Evolutionary conservation across 2,329 filamentous ascomycete genomes (phyloP).

Genomic region (Ploettnerulaceae sp.): DNA sequence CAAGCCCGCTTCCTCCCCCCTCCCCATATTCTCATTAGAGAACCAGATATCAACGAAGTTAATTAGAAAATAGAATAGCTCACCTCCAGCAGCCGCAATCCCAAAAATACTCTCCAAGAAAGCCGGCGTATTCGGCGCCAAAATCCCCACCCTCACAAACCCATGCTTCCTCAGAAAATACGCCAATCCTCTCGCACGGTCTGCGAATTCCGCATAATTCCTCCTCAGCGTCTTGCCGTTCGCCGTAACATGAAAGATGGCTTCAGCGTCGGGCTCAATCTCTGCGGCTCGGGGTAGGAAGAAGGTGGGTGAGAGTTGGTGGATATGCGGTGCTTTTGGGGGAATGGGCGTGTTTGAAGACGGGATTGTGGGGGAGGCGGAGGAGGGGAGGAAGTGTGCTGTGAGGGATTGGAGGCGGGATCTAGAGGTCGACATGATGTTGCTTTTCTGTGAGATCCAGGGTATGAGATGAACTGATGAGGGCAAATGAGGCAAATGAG

Average conservation of each 20-base stretch:
- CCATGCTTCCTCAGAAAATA: constrained; percentile 77
- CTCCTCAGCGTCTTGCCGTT: constrained; percentile 70
- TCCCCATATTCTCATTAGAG: not conserved
- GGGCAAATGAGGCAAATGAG: not conserved
- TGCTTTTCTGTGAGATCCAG: not conserved
- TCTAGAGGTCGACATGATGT: constrained; percentile 57
- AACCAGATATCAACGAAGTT: too few species aligned
- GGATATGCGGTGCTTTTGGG: constrained; percentile 47
- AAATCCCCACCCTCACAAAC: constrained; percentile 73
- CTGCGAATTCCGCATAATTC: constrained; percentile 75
- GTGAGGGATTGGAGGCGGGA: constrained; percentile 55
- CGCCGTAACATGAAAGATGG: constrained; percentile 79
- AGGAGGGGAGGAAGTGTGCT: constrained; percentile 47
- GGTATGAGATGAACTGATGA: not conserved
- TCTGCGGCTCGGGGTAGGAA: constrained; percentile 81
- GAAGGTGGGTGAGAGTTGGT: constrained; percentile 79
- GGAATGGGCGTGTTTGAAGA: constrained; percentile 18
- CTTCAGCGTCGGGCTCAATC: constrained; percentile 81
- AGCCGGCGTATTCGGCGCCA: constrained; percentile 89
- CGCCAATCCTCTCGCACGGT: constrained; percentile 80
- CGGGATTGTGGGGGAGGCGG: constrained; percentile 25
- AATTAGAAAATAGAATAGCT: not conserved
- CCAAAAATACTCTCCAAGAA: constrained; percentile 90
- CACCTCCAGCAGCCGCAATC: constrained; percentile 66
- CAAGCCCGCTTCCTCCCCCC: not conserved